Conservation (phyloP, 179 eudicot genomes). For the Corrigiola litoralis region DNA sequence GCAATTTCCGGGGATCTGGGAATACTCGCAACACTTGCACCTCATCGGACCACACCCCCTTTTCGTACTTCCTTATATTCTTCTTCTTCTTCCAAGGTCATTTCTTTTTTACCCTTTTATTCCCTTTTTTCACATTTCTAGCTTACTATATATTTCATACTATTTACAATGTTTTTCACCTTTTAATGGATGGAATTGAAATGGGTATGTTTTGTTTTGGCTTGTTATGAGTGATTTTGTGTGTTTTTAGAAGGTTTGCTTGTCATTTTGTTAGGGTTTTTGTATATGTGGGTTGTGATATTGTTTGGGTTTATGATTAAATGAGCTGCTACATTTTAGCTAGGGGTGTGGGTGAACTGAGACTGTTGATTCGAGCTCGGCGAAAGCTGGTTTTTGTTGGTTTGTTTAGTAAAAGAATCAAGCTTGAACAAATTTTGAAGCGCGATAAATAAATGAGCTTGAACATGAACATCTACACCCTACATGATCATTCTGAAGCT, state of each 20-base stretch:
- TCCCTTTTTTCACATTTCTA: neutral
- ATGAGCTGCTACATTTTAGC: no score
- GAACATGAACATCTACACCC: no score
- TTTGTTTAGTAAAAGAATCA: no score
- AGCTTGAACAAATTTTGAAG: no score
- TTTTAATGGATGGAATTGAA: neutral
- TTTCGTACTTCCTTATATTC: constrained; percentile 26
- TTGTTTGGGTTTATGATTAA: no score
- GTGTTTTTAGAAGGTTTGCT: neutral
- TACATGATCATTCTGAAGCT: no score
- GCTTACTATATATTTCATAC: neutral
- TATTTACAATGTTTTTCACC: neutral
- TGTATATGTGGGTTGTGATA: neutral
- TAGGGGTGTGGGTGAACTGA: no score
- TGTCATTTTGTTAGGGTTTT: neutral
- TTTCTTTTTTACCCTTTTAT: neutral
- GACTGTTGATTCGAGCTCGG: no score
- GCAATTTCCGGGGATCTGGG: constrained; percentile 70
- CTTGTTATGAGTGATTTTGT: neutral
- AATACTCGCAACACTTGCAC: constrained; percentile 52
- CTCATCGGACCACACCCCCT: constrained; percentile 35
- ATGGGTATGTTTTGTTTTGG: neutral
- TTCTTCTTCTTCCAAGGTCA: constrained; percentile 56
- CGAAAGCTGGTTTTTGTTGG: no score
- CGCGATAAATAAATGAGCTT: no score